Base-by-base conservation (phyloP, 345 rosid genomes). In the Aurinia saxatilis region DNA sequence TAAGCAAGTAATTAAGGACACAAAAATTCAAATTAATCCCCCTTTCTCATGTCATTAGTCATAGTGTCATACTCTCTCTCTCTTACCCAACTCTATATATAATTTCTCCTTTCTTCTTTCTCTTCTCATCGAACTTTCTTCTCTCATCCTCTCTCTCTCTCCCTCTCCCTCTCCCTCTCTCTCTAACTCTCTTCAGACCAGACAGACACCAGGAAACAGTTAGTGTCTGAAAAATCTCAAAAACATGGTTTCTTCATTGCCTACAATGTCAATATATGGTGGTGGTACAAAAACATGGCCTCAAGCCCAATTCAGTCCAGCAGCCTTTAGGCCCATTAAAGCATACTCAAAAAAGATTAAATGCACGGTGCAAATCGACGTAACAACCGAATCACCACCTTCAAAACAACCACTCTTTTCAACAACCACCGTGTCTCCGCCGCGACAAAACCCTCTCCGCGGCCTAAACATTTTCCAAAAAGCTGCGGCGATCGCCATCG, bases 401-500 rank as follows among this genome's bases (percentile, higher is more conserved):
- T 27, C 31, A 23, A 42, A 71, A n/a, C 64, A 39, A 5, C 34
- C 44, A 16, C 15, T 58, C 17, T 56, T 57, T 11, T 57, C 66
- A 35, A 27, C 6, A 57, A 57, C 75, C 61, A 44, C 70, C 61
- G 41, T 27, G 0, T 33, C 65, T 31, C 66, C 65, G 40, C 66
- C 66, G 49, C 75, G 44, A 35, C 60, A 71, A 25, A 57, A 70
- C 48, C 30, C 74, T 44, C 75, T 73, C 35, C 72, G 68, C n/a
- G n/a, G n/a, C 30, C 84, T 80, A 75, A 92, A 85, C 58, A 51
- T 82, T n/a, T 31, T 92, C 23, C 96, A 89, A 57, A 81, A 69
- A 69, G 84, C 81, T 0, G 95, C 89, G 0, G 77, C 86, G 2
- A 23, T 72, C 18, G 91, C 83, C 1, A 60, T 92, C 7, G 83